Evolutionary conservation across 2,329 filamentous ascomycete species (phyloP).

Genomic region (Alternaria infectoria): DNA sequence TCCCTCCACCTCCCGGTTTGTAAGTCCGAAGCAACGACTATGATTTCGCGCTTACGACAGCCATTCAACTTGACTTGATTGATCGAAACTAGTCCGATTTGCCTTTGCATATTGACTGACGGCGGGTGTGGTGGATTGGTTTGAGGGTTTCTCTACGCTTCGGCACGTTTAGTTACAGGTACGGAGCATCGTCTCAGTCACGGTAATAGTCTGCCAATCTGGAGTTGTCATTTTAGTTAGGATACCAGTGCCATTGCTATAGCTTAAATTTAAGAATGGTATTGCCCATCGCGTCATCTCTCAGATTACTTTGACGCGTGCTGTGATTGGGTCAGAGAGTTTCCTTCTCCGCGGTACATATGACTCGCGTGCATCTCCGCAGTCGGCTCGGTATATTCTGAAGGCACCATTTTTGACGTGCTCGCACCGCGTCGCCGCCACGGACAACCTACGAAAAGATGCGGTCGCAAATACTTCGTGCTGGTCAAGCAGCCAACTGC

Average conservation of each 20-base stretch:
- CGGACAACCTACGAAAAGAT: slow-evolving; percentile 37
- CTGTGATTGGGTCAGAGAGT: slow-evolving; percentile 31
- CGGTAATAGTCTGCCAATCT: not conserved
- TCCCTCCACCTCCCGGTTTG: slow-evolving; percentile 44
- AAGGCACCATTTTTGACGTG: slow-evolving; percentile 19
- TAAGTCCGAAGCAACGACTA: slow-evolving; percentile 29
- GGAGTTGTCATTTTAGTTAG: slow-evolving; percentile 9
- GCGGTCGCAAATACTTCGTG: slow-evolving; percentile 43
- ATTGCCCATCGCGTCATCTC: not conserved
- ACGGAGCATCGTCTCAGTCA: not conserved
- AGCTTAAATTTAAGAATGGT: not conserved
- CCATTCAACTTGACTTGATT: slow-evolving; percentile 10
- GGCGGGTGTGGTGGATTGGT: not conserved
- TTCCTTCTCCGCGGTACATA: slow-evolving; percentile 19
- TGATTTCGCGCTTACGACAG: slow-evolving; percentile 22
- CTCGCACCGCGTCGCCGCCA: slow-evolving; percentile 22
- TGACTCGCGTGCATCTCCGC: slow-evolving; percentile 14
- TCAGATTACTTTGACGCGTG: slow-evolving; percentile 4
- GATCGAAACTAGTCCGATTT: slow-evolving; percentile 12
- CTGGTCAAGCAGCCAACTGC: slow-evolving; percentile 38
- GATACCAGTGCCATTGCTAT: slow-evolving; percentile 13
- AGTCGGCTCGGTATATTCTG: not conserved
- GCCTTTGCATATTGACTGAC: slow-evolving; percentile 2
- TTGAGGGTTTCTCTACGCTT: slow-evolving; percentile 4
- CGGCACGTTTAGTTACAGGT: slow-evolving; percentile 1